Base-by-base conservation (phyloP, 1,139 yeast genomes). In the Yamadazyma spencermartinsiae region DNA sequence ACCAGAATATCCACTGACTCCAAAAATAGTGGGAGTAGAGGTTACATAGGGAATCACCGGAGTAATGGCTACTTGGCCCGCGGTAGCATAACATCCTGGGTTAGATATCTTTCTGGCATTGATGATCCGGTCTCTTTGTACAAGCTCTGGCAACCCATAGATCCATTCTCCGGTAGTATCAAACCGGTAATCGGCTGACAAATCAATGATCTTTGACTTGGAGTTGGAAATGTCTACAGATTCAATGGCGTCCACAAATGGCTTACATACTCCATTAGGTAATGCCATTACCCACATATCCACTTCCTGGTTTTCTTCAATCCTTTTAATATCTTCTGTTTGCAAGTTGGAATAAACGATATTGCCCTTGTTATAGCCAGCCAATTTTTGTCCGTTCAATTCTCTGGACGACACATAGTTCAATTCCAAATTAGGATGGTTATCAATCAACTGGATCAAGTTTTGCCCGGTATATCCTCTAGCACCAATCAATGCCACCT, bases 261-360 rank as follows among this genome's bases (percentile, higher is more conserved):
- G 98, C 66, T 86, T 86, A 68, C 98, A 92, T 33, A 92, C 97
- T 39, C 97, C 97, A 60, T 92, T 92, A 46, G 99, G 98, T 55
- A 94, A 76, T 2, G 98, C 98, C 98, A 94, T 92, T 27, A 94
- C 95, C 98, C 99, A 92, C 41, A 90, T 83, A 55, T 94, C 98
- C 39, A 92, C 87, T 39, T 80, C 87, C 34, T 82, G 80, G 33
- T 79, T 71, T 50, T 80, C 76, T 63, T 90, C 98, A 47, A 92
- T 70, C 48, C 74, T 68, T 56, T 80, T 79, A 48, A 92, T 85
- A 55, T 92, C 98, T 58, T 89, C 96, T 35, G 82, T 77, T 58
- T 85, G 92, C 51, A 92, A 74, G 63, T 90, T 92, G 46, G 87
- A 87, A 65, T 92, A 92, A 37, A 76, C 75, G 41, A 92, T 79